These are phyloP conservation scores for Boechera stricta DNA, from an alignment of 345 rosid genomes.

Conservation along the genomic window DNA sequence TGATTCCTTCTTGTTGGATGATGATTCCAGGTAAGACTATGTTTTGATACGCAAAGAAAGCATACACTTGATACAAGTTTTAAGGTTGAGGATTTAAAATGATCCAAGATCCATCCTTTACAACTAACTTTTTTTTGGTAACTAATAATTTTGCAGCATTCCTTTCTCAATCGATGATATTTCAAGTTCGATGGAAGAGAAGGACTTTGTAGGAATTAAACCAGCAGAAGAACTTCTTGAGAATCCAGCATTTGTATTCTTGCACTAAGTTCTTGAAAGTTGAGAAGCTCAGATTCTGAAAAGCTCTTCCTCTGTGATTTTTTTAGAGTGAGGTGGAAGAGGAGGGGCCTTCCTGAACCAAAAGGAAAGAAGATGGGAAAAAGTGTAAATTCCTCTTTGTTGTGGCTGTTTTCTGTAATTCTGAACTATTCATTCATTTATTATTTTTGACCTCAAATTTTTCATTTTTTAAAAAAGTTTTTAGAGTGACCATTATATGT, in stretches of 20 bases:
- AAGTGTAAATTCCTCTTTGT: slow-evolving; percentile 43
- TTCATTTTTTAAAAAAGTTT: neutral
- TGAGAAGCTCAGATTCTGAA: slow-evolving; percentile 40
- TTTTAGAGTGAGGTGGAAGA: slow-evolving; percentile 27
- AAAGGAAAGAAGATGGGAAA: slow-evolving; percentile 37
- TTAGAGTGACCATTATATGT: slow-evolving; percentile 22
- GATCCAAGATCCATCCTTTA: neutral
- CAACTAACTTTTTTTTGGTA: neutral
- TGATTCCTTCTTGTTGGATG: slow-evolving; percentile 90
- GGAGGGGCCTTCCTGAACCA: slow-evolving; percentile 24
- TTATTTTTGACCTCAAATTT: slow-evolving; percentile 42
- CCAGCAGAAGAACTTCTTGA: slow-evolving; percentile 86
- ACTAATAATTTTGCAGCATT: slow-evolving; percentile 55
- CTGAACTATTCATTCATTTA: slow-evolving; percentile 42
- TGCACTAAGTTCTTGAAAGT: slow-evolving; percentile 56
- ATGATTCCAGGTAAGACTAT: slow-evolving; percentile 75
- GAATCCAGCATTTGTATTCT: slow-evolving; percentile 86
- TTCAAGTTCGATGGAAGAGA: slow-evolving; percentile 80
- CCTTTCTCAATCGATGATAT: slow-evolving; percentile 97
- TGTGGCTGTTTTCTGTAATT: slow-evolving; percentile 31
- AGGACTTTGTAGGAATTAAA: slow-evolving; percentile 82
- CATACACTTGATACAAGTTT: neutral
- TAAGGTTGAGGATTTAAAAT: neutral
- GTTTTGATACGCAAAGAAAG: neutral
- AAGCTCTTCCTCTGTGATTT: slow-evolving; percentile 33